phyloP scores from a whole-genome alignment of 148 eudicot species.

The Simmondsia chinensis region DNA sequence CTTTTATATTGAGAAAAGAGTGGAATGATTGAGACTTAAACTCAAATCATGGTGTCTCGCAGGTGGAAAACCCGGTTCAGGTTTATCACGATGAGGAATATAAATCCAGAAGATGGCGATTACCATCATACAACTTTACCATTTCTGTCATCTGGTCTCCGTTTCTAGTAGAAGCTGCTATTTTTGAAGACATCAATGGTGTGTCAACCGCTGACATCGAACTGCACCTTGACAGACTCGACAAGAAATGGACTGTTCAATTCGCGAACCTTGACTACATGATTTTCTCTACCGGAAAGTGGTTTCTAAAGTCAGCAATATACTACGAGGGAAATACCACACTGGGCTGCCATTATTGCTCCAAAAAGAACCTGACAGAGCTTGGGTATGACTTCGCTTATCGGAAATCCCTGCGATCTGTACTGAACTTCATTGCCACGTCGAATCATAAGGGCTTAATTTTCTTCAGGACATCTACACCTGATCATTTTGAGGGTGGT shows the following conservation, averaged over 20 bases:
- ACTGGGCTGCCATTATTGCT: slow-evolving; percentile 50
- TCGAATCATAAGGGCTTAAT: slow-evolving; percentile 41
- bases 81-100: slow-evolving; percentile 53
- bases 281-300: slow-evolving; percentile 53
- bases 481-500: slow-evolving; percentile 85
- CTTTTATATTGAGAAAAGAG: no score
- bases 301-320: slow-evolving; percentile 46
- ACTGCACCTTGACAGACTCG: slow-evolving; percentile 52
- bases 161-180: slow-evolving; percentile 47
- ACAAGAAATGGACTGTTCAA: slow-evolving; percentile 28
- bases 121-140: slow-evolving; percentile 49
- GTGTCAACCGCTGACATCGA: slow-evolving; percentile 42
- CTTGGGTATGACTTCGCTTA: slow-evolving; percentile 41
- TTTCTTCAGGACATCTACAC: slow-evolving; percentile 50
- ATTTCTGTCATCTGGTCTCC: slow-evolving; percentile 66
- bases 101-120: slow-evolving; percentile 47
- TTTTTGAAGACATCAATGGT: slow-evolving; percentile 53
- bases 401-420: slow-evolving; percentile 27
- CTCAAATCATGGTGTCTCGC: slow-evolving; percentile 6
- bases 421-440: slow-evolving; percentile 33
- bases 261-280: slow-evolving; percentile 39
- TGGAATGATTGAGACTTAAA: no score
- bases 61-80: slow-evolving; percentile 53
- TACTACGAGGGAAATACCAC: slow-evolving; percentile 32
- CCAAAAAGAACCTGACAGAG: slow-evolving; percentile 21